Evolutionary conservation across 1,284 basidiomycete species (phyloP), one percentile per base, ranked within the genome.

Genomic region (Xanthoconium separans): DNA sequence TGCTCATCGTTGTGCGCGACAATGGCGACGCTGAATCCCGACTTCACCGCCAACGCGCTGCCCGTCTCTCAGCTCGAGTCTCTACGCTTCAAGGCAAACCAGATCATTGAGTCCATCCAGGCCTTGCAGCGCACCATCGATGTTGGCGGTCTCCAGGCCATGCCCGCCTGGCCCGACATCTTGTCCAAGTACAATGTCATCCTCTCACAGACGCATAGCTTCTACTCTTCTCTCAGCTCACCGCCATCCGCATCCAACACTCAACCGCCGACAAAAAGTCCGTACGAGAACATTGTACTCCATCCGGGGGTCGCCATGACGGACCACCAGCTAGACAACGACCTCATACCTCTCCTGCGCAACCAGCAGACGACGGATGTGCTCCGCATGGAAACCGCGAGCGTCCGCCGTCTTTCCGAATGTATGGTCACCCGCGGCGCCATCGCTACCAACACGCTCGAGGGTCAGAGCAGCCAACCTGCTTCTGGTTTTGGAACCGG

Each of bases 81-180:
- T 1, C 74, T 91, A 36, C 77, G 77, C 44, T 89, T 87, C 74
- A 89, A 89, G 59, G 78, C 85, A 2, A 81, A 78, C 51, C 87
- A 89, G 64, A 87, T 91, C 33, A 81, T 89, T 47, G 88, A 90
- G 49, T 87, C 86, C 6, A 86, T 91, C 16, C 74, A 82, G 51
- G 73, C 75, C 0, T 74, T 91, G 2, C 83, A 84, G 50, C 75
- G 79, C 41, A 84, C 80, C 5, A 73, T 91, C 57, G 85, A 89
- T 57, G 75, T 72, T 4, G 77, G 79, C 9, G 77, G 82, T 42
- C 77, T 76, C 46, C 73, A 70, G 15, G 62, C 61, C 22, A 87
- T 90, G 81, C 83, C 84, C 3, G 70, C 86, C 10, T 91, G 90
- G 90, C 89, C 89, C 1, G 89, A 91, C 62, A 82, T 92, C 47